Evolutionary conservation across 2,329 filamentous ascomycete species (phyloP).

Genomic region (Raffaelea arxii): DNA sequence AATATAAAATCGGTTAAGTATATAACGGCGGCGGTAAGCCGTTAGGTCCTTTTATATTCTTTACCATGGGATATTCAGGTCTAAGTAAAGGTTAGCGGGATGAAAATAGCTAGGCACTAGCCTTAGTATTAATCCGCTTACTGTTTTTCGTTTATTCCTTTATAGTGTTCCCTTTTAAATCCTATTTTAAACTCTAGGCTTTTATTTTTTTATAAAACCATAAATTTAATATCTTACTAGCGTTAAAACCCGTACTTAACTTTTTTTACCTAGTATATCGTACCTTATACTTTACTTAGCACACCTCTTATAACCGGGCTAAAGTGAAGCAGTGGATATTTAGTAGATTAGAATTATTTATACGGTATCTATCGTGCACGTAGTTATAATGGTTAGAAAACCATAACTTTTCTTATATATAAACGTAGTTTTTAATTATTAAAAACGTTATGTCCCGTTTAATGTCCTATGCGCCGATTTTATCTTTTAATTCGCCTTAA

Average conservation of each 20-base stretch:
- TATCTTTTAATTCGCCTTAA: slow-evolving; percentile 6
- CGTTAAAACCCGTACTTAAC: background rate
- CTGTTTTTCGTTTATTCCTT: slow-evolving; percentile 6
- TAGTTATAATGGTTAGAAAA: slow-evolving; percentile 8
- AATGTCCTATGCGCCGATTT: slow-evolving; percentile 4
- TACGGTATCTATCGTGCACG: slow-evolving; percentile 1
- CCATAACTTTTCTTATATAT: slow-evolving; percentile 6
- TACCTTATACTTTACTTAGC: slow-evolving; percentile 5
- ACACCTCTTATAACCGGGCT: slow-evolving; percentile 6
- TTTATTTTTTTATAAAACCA: slow-evolving; percentile 6
- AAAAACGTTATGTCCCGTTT: slow-evolving; percentile 4
- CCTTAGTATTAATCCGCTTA: slow-evolving; percentile 6
- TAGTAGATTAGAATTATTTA: slow-evolving; percentile 6
- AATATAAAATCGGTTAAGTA: slow-evolving; percentile 5
- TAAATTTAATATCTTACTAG: slow-evolving; percentile 4
- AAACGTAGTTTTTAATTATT: slow-evolving; percentile 7
- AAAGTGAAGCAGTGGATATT: slow-evolving; percentile 8
- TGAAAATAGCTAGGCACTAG: background rate
- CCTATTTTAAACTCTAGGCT: slow-evolving; percentile 5
- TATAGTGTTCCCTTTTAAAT: slow-evolving; percentile 6
- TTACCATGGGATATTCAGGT: slow-evolving; percentile 3
- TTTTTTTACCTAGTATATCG: background rate
- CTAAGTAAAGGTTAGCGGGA: slow-evolving; percentile 3
- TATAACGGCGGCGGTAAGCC: slow-evolving; percentile 3
- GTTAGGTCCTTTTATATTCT: slow-evolving; percentile 4